A percentile compares a stretch with the other conserved stretches of the same genome.
Conservation (phyloP, 1,284 basidiomycete genomes). For the Rhizoctonia solani region DNA sequence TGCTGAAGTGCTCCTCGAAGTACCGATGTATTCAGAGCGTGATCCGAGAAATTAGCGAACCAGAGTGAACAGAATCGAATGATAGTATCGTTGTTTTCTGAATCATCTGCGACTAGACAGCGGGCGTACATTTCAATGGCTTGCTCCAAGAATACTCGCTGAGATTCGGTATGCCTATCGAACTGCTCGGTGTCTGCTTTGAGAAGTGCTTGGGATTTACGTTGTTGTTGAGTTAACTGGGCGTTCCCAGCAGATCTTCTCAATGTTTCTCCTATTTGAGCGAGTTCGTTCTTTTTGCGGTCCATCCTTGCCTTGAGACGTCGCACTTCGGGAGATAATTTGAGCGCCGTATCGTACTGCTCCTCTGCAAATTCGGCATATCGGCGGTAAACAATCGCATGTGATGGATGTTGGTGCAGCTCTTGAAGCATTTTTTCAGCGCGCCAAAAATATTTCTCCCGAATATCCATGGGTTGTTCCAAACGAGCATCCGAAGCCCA, state of each 20-base stretch:
- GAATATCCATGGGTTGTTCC: conserved; percentile 79
- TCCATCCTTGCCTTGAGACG: conserved; percentile 75
- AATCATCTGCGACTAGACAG: conserved; percentile 71
- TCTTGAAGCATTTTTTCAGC: conserved; percentile 55
- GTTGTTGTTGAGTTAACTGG: conserved; percentile 37
- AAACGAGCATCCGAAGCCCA: conserved; percentile 89
- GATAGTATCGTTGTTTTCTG: conserved; percentile 71
- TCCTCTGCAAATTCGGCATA: conserved; percentile 88
- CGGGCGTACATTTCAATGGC: conserved; percentile 85
- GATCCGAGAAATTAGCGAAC: conserved; percentile 80
- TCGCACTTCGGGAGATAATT: conserved; percentile 71
- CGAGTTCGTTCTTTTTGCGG: conserved; percentile 68
- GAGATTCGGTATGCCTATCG: conserved; percentile 37
- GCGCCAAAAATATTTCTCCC: conserved; percentile 67
- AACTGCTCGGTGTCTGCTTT: conserved; percentile 61
- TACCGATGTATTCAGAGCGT: conserved; percentile 58
- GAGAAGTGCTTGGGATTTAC: conserved; percentile 53
- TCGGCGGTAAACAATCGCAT: conserved; percentile 64
- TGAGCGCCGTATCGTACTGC: conserved; percentile 70
- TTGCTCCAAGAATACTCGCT: conserved; percentile 65
- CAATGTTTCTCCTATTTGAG: conserved; percentile 46
- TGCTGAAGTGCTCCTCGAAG: conserved; percentile 53
- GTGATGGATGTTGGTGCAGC: conserved; percentile 19
- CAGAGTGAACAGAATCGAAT: conserved; percentile 89
- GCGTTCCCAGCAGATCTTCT: conserved; percentile 32